A percentile compares a stretch with the other conserved stretches of the same genome.
Conservation (phyloP, 2,329 filamentous ascomycete species). For the Fusarium aywerte region DNA sequence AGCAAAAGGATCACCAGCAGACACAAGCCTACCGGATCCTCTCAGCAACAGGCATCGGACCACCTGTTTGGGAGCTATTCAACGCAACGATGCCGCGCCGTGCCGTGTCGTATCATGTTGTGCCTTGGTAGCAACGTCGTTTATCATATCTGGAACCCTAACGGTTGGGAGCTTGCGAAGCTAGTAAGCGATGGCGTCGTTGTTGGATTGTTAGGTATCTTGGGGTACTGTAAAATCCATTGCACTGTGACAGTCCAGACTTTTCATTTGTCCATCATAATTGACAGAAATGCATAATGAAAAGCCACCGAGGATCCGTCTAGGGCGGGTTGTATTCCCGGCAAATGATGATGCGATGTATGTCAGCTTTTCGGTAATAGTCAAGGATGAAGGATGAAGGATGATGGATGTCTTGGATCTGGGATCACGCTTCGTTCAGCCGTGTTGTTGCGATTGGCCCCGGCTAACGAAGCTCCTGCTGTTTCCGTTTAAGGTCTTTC, state of each 20-base stretch:
- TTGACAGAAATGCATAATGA: constrained; percentile 36
- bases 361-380: constrained; percentile 9
- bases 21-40: constrained; percentile 4
- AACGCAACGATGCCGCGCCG: background rate
- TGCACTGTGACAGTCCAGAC: constrained; percentile 41
- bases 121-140: constrained; percentile 8
- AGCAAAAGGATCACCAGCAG: constrained; percentile 22
- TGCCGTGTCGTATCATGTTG: background rate
- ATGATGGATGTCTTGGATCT: constrained; percentile 36
- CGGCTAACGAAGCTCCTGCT: constrained; percentile 24
- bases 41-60: background rate
- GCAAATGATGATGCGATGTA: constrained; percentile 20
- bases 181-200: constrained; percentile 42
- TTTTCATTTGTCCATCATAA: constrained; percentile 41
- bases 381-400: constrained; percentile 14
- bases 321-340: constrained; percentile 24
- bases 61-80: background rate
- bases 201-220: constrained; percentile 38
- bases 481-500: constrained; percentile 33
- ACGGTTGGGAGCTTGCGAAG: constrained; percentile 23
- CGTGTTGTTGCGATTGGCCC: constrained; percentile 25
- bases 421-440: constrained; percentile 27
- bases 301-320: constrained; percentile 18
- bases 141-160: constrained; percentile 15
- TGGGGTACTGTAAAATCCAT: constrained; percentile 38